These are phyloP conservation scores for Nemania sp. DNA, from an alignment of 2,329 filamentous ascomycete species.

Conservation along the genomic window DNA sequence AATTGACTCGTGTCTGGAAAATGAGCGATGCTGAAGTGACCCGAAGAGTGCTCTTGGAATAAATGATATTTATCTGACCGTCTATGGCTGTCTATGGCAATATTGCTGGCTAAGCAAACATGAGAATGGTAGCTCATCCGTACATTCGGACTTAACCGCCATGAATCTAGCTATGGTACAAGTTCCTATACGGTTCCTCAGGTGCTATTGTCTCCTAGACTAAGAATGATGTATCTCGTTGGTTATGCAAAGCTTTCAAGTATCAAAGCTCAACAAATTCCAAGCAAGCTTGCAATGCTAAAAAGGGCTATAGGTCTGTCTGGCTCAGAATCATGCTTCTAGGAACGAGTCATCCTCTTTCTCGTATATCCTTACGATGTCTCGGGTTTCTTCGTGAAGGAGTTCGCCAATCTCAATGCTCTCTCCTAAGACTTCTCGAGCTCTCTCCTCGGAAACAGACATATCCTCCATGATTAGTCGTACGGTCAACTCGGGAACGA, in stretches of 20 bases:
- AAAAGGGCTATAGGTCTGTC: background rate
- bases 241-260: conserved; percentile 6
- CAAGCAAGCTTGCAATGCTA: background rate
- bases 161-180: conserved; percentile 6
- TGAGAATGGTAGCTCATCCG: background rate
- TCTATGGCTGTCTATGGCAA: background rate
- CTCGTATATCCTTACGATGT: conserved; percentile 57
- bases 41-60: background rate
- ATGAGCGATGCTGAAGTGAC: background rate
- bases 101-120: background rate
- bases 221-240: background rate
- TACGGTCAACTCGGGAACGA: conserved; percentile 78
- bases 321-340: background rate
- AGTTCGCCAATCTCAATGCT: conserved; percentile 76
- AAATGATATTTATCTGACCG: background rate
- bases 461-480: conserved; percentile 69
- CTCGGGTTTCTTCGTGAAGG: conserved; percentile 73
- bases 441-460: conserved; percentile 57
- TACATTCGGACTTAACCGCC: conserved; percentile 1
- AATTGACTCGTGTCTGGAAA: background rate
- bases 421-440: conserved; percentile 70
- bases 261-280: background rate
- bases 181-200: conserved; percentile 1
- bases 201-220: background rate
- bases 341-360: conserved; percentile 42